Evolutionary conservation across 495 filamentous ascomycete species (phyloP).

Genomic region (Articulospora tetracladia): DNA sequence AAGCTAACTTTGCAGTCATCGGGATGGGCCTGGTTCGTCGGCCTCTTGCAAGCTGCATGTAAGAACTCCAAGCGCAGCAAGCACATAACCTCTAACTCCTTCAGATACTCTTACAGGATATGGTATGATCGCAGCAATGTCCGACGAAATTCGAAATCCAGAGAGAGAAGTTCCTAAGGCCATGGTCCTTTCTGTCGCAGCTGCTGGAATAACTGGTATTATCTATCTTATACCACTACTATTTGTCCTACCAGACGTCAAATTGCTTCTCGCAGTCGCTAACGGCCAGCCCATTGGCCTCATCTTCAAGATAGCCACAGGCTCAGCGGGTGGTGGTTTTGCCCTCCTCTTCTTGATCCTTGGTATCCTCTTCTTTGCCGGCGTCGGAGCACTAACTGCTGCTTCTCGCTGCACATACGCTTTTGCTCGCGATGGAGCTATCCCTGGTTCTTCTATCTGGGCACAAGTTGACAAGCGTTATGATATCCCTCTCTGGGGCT

Average conservation of each 20-base stretch:
- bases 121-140: conserved; percentile 58
- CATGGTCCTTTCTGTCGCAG: conserved; percentile 54
- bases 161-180: conserved; percentile 55
- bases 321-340: conserved; percentile 60
- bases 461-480: conserved; percentile 49
- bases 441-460: conserved; percentile 56
- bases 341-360: conserved; percentile 70
- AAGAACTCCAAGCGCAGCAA: neutral
- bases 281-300: conserved; percentile 56
- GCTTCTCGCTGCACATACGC: conserved; percentile 51
- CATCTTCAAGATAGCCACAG: conserved; percentile 56
- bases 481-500: conserved; percentile 53
- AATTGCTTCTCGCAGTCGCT: conserved; percentile 43
- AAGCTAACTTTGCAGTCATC: conserved; percentile 16
- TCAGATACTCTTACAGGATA: conserved; percentile 58
- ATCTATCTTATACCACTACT: conserved; percentile 59
- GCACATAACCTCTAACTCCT: conserved; percentile 32
- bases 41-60: conserved; percentile 39
- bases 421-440: conserved; percentile 20
- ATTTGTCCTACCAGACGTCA: conserved; percentile 55
- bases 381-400: conserved; percentile 54
- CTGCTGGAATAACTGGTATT: conserved; percentile 55
- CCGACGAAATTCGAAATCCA: conserved; percentile 52
- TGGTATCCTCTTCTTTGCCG: conserved; percentile 60
- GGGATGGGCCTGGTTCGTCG: conserved; percentile 51